These are phyloP conservation scores for Asterophora lycoperdoides DNA, from an alignment of 768 basidiomycete species.

Conservation along the genomic window DNA sequence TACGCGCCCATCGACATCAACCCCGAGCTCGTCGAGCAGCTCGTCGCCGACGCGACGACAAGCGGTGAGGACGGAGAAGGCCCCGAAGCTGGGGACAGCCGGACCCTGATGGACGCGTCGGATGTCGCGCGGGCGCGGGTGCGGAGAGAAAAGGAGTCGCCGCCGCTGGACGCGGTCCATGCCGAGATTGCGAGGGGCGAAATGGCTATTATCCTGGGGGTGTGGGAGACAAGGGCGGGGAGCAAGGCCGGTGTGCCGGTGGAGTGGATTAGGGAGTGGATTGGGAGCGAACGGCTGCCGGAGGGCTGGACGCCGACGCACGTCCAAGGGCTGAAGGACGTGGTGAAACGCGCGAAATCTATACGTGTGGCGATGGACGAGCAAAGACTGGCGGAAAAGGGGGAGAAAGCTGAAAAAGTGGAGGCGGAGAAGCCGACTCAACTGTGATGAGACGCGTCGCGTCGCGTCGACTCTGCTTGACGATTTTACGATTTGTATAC, in stretches of 20 bases:
- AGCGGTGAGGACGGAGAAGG: constrained; percentile 25
- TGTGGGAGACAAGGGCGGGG: constrained; percentile 42
- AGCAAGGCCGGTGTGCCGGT: constrained; percentile 39
- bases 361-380: constrained; percentile 27
- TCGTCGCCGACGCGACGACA: constrained; percentile 32
- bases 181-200: constrained; percentile 65
- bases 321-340: constrained; percentile 32
- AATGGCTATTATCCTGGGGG: constrained; percentile 59
- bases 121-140: constrained; percentile 50
- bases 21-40: constrained; percentile 32
- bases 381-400: constrained; percentile 8
- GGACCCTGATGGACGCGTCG: constrained; percentile 30
- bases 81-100: constrained; percentile 15
- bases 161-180: constrained; percentile 41
- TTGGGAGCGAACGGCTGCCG: constrained; percentile 49
- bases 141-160: constrained; percentile 44
- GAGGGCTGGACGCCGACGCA: constrained; percentile 38
- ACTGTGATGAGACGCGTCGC: not conserved
- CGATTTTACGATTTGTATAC: not conserved
- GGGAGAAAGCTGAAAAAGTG: not conserved
- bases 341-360: constrained; percentile 27
- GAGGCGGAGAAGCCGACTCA: constrained; percentile 3
- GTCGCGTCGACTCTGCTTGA: too few species aligned
- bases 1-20: constrained; percentile 43
- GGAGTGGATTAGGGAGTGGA: constrained; percentile 47